Evolutionary conservation across 1,139 yeast genomes (phyloP), one percentile per base, ranked within the genome.

Genomic region (Geotrichum restrictum): DNA sequence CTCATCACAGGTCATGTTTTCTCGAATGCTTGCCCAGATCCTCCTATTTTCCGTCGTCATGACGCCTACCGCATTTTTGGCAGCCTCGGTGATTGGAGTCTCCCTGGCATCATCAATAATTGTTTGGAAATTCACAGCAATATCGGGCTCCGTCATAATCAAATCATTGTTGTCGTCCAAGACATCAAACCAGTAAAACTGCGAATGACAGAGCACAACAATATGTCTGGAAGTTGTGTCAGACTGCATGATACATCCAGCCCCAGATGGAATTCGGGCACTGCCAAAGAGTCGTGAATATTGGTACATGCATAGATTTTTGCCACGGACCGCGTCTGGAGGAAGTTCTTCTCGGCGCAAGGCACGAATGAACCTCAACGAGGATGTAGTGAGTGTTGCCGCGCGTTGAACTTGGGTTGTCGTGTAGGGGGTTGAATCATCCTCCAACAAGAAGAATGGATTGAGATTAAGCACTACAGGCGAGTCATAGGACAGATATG

Each of bases 111-210:
- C 96, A 56, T 79, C 81, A 46, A 88, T 76, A 56, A 88, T 87
- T 13, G 88, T 80, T 56, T 83, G 80, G 65, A 85, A 82, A 68
- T 88, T 88, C 64, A 83, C 74, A 57, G 81, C 83, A 62, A 88
- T 76, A 66, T 87, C 95, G 55, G 79, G 81, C 64, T 88, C 94
- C 1, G 83, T 76, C 64, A 87, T 72, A 51, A 86, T 76, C 59
- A 88, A 73, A 63, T 85, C 83, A 65, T 85, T 80, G 57, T 82
- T 73, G 51, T 76, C 76, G 68, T 88, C 95, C 63, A 88, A 74
- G 1, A 88, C 96, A 66, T 88, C 95, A 67, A 88, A 88, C 96
- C 96, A 88, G 70, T 88, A 88, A 69, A 88, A 85, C 68, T 88
- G 96, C 3, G 95, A 86, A 64, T 85, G 83, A 59, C 89, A 83